Conservation (phyloP, 106 monocot genomes). For the Acorus gramineus region DNA sequence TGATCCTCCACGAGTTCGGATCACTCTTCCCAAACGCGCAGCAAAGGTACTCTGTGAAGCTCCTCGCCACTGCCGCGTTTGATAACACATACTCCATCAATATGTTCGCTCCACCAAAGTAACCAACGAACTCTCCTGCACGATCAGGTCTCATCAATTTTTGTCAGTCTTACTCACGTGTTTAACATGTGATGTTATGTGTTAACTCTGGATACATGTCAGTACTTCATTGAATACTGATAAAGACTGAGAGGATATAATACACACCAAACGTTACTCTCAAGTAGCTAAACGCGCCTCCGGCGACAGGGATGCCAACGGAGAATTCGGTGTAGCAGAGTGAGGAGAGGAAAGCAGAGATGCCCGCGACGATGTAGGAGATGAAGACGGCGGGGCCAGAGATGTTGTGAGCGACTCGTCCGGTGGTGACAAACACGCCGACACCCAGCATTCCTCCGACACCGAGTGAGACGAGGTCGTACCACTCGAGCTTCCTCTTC, state of each 20-base stretch:
- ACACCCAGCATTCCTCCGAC: slow-evolving; percentile 72
- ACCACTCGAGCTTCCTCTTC: slow-evolving; percentile 71
- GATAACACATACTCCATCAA: slow-evolving; percentile 67
- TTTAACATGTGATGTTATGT: too few species aligned
- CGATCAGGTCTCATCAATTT: too few species aligned
- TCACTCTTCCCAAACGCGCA: slow-evolving; percentile 19
- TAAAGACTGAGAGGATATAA: too few species aligned
- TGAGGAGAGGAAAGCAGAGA: slow-evolving; percentile 60
- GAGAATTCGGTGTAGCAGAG: slow-evolving; percentile 74
- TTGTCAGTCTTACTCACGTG: too few species aligned
- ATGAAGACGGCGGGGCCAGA: slow-evolving; percentile 53
- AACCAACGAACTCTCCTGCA: slow-evolving; percentile 65
- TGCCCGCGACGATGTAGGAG: slow-evolving; percentile 54
- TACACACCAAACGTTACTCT: slow-evolving; percentile 59
- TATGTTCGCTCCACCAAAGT: slow-evolving; percentile 65
- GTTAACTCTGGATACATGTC: too few species aligned
- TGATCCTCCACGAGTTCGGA: slow-evolving; percentile 38
- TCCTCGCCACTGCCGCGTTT: slow-evolving; percentile 67
- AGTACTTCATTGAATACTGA: too few species aligned
- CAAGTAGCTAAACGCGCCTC: slow-evolving; percentile 71
- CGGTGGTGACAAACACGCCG: slow-evolving; percentile 70
- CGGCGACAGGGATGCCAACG: slow-evolving; percentile 53
- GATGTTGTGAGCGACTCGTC: slow-evolving; percentile 27
- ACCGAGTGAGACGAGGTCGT: slow-evolving; percentile 60
- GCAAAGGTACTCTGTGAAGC: slow-evolving; percentile 44